Evolutionary conservation across 257 asterid species (phyloP), one percentile per base, ranked within the genome.

Genomic region (Buddleja alternifolia): DNA sequence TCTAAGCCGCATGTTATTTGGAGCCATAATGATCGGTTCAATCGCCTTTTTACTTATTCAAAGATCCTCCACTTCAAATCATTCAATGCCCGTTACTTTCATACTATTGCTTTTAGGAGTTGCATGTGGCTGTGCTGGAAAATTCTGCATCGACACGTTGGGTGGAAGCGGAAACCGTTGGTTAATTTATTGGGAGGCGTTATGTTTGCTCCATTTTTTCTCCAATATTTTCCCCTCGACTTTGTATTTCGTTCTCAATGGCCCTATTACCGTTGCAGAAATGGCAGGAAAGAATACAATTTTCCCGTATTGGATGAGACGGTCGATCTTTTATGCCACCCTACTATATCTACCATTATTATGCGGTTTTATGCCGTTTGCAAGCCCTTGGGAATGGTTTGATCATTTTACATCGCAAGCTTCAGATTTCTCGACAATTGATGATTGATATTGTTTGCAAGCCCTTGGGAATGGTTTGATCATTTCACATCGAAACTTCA

Each of bases 331-430:
- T 66, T 85, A 74, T n/a, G 16, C 69, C 9, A 51, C 73, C 0
- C 67, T 82, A 69, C 63, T 88, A 2, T 7, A 83, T 75, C 86
- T 93, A 42, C 99, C 99, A 0, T 57, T 85, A 79, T 24, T 85
- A 32, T 88, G 99, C 6, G 97, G 99, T n/a, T 55, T 87, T 47
- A 73, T 90, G 83, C 96, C 98, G 14, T 93, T 90, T 50, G 99
- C 99, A 0, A 69, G 90, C 80, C 77, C 86, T 15, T 14, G 73
- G 47, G 96, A 93, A 69, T 93, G 97, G 98, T 72, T 68, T 44
- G 56, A 78, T 66, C 98, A 93, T 78, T 85, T 93, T 65, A 57
- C 70, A 21, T 80, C 81, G 1, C 70, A 55, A 59, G 63, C 73
- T 8, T 1, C 65, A 12, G 67, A 58, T 37, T 7, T 71, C 46